Percentiles rank a stretch among this genome's conserved stretches.
Evolutionary conservation across 768 basidiomycete genomes (phyloP).

Genomic region (Candolleomyces eurysporus): DNA sequence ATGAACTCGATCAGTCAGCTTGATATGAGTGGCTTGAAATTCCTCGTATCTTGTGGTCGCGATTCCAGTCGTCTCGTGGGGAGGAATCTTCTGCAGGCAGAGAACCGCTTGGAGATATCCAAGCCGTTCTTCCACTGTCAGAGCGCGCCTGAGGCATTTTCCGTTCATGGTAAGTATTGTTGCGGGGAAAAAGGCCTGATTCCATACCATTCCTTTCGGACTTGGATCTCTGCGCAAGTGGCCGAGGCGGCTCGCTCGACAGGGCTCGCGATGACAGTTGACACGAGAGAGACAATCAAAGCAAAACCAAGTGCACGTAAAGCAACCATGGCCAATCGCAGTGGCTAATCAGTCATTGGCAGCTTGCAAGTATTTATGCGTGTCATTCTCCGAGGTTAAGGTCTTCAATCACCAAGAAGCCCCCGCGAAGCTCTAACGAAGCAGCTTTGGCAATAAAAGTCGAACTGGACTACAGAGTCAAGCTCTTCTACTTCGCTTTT

Average conservation of each 20-base stretch:
- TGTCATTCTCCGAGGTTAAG: no score
- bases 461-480: no score
- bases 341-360: no score
- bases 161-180: neutral
- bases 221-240: neutral
- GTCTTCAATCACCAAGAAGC: no score
- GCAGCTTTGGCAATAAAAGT: no score
- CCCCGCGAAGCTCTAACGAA: no score
- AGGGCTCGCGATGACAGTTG: neutral
- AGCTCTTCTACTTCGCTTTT: no score
- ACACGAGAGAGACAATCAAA: neutral
- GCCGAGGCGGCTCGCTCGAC: neutral
- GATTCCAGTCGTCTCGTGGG: neutral
- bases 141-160: neutral
- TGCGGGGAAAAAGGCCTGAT: neutral
- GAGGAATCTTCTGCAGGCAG: neutral
- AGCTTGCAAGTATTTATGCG: no score
- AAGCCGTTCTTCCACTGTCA: neutral
- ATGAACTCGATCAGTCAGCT: constrained; percentile 17
- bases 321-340: no score
- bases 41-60: constrained; percentile 20
- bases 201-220: neutral
- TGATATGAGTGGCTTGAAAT: constrained; percentile 20
- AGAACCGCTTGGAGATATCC: neutral
- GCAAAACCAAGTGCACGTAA: neutral